Conservation (phyloP, 495 filamentous ascomycete genomes). For the Penicillium daleae region DNA sequence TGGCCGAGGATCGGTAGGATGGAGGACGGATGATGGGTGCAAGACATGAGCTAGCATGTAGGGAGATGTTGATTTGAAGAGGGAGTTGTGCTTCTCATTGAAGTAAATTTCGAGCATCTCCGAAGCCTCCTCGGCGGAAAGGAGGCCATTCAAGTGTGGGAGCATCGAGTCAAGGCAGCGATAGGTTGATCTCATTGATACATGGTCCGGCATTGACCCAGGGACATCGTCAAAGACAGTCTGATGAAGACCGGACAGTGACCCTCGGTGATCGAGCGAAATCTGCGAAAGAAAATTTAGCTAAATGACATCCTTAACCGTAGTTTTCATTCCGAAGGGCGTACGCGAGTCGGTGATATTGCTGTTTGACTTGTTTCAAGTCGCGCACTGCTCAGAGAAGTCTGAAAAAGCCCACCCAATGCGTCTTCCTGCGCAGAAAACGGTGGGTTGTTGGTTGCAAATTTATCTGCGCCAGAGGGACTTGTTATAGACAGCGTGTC, state of each 20-base stretch:
- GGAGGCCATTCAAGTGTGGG: slow-evolving; percentile 42
- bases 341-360: slow-evolving; percentile 3
- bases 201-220: neutral
- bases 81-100: slow-evolving; percentile 44
- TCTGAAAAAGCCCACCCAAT: neutral
- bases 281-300: slow-evolving; percentile 5
- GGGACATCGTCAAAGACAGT: slow-evolving; percentile 11
- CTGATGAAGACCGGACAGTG: slow-evolving; percentile 10
- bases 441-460: neutral
- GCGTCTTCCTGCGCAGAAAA: neutral
- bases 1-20: slow-evolving; percentile 35
- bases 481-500: neutral
- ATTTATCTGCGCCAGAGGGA: slow-evolving; percentile 4
- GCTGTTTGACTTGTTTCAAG: slow-evolving; percentile 1
- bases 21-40: slow-evolving; percentile 39
- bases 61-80: slow-evolving; percentile 41
- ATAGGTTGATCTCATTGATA: slow-evolving; percentile 15
- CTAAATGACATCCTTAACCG: neutral
- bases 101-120: slow-evolving; percentile 58
- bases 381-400: neutral
- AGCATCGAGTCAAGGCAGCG: slow-evolving; percentile 33
- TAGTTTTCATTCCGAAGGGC: neutral
- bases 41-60: slow-evolving; percentile 46
- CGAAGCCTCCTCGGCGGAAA: slow-evolving; percentile 48
- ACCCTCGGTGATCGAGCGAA: neutral